Base-by-base conservation (phyloP, 495 filamentous ascomycete species). In the Terfezia claveryi region DNA sequence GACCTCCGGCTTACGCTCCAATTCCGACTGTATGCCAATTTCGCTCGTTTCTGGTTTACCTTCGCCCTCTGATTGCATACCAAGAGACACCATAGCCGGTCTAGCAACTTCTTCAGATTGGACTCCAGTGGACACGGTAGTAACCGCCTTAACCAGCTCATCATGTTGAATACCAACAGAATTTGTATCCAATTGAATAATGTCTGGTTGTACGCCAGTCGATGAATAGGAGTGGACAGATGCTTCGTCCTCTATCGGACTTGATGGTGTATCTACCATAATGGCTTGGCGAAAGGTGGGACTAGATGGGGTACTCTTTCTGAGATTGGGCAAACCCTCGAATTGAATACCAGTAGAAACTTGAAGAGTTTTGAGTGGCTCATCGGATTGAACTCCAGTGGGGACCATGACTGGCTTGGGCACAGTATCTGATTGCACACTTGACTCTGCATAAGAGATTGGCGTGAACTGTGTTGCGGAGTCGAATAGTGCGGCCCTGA, bases 341-440 rank as follows among this genome's bases (percentile, higher is more conserved):
- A 46, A 46, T 20, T 46, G 1, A 14, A 46, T 46, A 14, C 41
- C 41, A 14, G 41, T 14, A 46, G 41, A 46, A 20, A 46, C 17
- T 20, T 14, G 12, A 14, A 20, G 41, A 46, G 17, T 14, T 8
- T 46, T 46, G 12, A 20, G 58, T 32, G 41, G 50, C 36, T 55
- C 49, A 20, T 59, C 54, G 37, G 38, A 59, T 44, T 61, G 59
- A 12, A 56, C 55, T 10, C 54, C 54, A n/a, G 44, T 55, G n/a
- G 51, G 54, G 23, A 37, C 38, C 14, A 49, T 20, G 16, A 14
- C 37, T 32, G 52, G 49, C 41, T 58, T 61, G 16, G 17, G 23
- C 27, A 50, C 50, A 10, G 55, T 49, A 9, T 54, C 41, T 16
- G 55, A 50, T 37, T 51, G 54, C 11, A 44, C 38, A 46, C 41